Conservation (phyloP, 371 early-diverging fungal species). For the Dichotomocladium elegans region DNA sequence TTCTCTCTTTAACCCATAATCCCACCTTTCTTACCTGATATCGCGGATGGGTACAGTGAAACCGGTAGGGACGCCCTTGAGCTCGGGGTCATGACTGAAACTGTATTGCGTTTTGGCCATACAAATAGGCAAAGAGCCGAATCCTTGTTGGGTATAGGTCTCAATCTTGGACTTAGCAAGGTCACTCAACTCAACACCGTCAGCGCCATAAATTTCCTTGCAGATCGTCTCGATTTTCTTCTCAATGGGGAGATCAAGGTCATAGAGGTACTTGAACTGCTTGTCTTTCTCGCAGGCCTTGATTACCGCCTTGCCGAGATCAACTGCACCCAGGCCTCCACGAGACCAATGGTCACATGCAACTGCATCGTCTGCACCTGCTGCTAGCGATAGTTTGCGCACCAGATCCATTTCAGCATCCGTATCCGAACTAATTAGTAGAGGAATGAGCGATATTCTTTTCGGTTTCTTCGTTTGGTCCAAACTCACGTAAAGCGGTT, state of each 20-base stretch:
- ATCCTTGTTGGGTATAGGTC: conserved; percentile 80
- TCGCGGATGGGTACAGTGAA: conserved; percentile 93
- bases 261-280: conserved; percentile 85
- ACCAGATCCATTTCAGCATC: conserved; percentile 83
- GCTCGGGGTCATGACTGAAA: conserved; percentile 85
- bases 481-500: conserved; percentile 81
- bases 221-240: conserved; percentile 91
- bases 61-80: conserved; percentile 91
- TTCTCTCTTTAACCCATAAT: no score
- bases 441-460: not conserved
- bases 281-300: conserved; percentile 62
- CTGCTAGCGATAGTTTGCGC: conserved; percentile 64
- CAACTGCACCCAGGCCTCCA: conserved; percentile 89
- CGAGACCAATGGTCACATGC: conserved; percentile 89
- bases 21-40: conserved; percentile 53
- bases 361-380: conserved; percentile 88
- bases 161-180: conserved; percentile 81
- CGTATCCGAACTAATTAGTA: conserved; percentile 72
- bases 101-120: conserved; percentile 98
- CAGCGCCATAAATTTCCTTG: conserved; percentile 91
- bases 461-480: no score
- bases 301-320: conserved; percentile 83
- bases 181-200: conserved; percentile 79
- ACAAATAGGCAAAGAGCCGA: conserved; percentile 86
- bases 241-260: conserved; percentile 68